Evolutionary conservation across 352 stramenopile genomes (phyloP).

Genomic region (Globisporangium alternatum): DNA sequence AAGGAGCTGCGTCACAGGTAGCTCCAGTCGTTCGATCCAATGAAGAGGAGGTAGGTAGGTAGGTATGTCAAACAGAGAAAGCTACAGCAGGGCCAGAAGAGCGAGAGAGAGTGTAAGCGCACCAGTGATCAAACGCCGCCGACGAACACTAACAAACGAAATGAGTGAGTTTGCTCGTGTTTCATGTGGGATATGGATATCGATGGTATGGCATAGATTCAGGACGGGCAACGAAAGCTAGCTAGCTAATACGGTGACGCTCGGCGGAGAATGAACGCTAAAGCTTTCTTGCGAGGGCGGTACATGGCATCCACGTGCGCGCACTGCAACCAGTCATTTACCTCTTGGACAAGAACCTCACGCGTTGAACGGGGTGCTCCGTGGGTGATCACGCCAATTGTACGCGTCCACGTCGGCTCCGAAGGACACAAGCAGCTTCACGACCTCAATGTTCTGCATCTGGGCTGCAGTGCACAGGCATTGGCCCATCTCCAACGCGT

Average conservation of each 20-base stretch:
- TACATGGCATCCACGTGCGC: not conserved
- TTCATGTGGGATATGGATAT: too few species aligned
- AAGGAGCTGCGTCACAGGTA: conserved; percentile 63
- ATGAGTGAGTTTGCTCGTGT: too few species aligned
- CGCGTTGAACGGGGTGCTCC: not conserved
- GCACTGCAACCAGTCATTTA: not conserved
- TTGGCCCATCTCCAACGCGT: not conserved
- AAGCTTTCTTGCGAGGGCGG: too few species aligned
- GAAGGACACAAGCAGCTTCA: not conserved
- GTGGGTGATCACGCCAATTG: not conserved
- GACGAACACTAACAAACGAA: not conserved
- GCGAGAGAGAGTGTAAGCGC: not conserved
- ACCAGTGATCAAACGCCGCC: not conserved
- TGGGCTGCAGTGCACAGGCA: not conserved
- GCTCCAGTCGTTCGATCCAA: not conserved
- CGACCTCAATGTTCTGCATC: not conserved
- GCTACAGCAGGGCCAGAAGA: not conserved
- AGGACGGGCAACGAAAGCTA: not conserved
- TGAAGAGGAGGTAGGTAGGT: not conserved
- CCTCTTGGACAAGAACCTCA: not conserved
- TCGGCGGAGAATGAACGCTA: not conserved
- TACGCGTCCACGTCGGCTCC: not conserved
- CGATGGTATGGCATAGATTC: too few species aligned
- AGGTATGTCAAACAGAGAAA: not conserved
- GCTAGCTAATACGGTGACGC: not conserved